Conservation (phyloP, 768 basidiomycete genomes). For the Leccinum subtestaceum region DNA sequence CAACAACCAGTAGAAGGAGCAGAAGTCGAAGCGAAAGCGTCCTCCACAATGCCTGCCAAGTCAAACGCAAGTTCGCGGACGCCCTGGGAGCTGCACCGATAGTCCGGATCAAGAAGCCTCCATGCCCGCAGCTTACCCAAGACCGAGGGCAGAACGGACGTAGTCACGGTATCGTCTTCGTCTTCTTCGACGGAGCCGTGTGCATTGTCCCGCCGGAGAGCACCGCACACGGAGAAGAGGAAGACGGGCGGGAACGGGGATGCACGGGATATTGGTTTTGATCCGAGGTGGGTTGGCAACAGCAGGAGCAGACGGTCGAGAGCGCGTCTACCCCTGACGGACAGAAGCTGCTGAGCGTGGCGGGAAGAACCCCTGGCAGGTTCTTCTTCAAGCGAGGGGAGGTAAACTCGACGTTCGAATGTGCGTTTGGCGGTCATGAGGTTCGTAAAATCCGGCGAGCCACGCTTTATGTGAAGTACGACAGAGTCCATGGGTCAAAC, state of each 20-base stretch:
- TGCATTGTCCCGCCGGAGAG: constrained; percentile 3
- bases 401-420: constrained; percentile 1
- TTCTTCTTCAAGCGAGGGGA: constrained; percentile 1
- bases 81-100: constrained; percentile 13
- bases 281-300: constrained; percentile 11
- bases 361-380: constrained; percentile 2
- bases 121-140: constrained; percentile 23
- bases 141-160: constrained; percentile 20
- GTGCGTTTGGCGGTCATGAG: constrained; percentile 18
- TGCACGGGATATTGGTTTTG: not conserved
- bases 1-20: not conserved
- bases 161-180: not conserved
- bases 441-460: constrained; percentile 18
- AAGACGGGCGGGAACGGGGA: constrained; percentile 14
- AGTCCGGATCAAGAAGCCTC: constrained; percentile 21
- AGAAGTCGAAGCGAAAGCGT: not conserved
- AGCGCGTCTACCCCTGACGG: constrained; percentile 4
- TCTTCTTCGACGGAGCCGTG: not conserved
- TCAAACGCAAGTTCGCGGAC: constrained; percentile 20
- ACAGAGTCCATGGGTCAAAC: not conserved
- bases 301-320: constrained; percentile 18
- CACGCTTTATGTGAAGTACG: constrained; percentile 6
- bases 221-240: constrained; percentile 25
- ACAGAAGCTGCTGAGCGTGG: constrained; percentile 3
- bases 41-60: constrained; percentile 14